Percentiles rank a stretch among this genome's conserved stretches.
Conservation (phyloP, 441 rosid species). For the Brassica hybrid region DNA sequence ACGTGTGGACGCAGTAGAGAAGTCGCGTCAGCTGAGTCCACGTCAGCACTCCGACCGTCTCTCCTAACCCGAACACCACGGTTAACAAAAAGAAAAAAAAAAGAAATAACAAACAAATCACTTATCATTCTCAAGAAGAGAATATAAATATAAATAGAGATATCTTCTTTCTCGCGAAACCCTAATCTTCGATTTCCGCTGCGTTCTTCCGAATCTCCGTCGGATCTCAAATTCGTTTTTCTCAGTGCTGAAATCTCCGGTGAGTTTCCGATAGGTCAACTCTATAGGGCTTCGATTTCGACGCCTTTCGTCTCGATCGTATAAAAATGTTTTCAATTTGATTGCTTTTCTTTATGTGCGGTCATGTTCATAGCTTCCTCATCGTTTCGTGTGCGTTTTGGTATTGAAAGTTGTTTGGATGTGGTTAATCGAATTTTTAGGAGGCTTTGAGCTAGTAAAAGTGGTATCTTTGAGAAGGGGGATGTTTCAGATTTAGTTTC, state of each 20-base stretch:
- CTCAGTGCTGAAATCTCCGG: conserved; percentile 45
- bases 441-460: conserved; percentile 2
- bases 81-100: neutral
- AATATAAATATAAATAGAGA: neutral
- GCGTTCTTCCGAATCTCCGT: conserved; percentile 6
- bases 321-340: conserved; percentile 1
- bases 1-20: conserved; percentile 28
- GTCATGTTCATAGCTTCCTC: conserved; percentile 11
- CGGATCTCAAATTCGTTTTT: conserved; percentile 27
- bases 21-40: conserved; percentile 22
- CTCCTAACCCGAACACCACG: conserved; percentile 27
- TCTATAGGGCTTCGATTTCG: conserved; percentile 32
- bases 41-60: conserved; percentile 34
- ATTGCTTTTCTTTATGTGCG: conserved; percentile 9
- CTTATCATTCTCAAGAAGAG: neutral
- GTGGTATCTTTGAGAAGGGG: neutral
- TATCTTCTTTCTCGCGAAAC: conserved; percentile 29
- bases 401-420: neutral
- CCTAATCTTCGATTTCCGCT: conserved; percentile 35
- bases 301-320: conserved; percentile 5
- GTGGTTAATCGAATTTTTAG: neutral
- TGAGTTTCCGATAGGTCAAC: conserved; percentile 31
- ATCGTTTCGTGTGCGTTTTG: conserved; percentile 15
- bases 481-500: neutral
- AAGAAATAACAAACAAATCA: neutral